Evolutionary conservation across 192 early-diverging fungal genomes (phyloP).

Genomic region (Coemansia sp.): DNA sequence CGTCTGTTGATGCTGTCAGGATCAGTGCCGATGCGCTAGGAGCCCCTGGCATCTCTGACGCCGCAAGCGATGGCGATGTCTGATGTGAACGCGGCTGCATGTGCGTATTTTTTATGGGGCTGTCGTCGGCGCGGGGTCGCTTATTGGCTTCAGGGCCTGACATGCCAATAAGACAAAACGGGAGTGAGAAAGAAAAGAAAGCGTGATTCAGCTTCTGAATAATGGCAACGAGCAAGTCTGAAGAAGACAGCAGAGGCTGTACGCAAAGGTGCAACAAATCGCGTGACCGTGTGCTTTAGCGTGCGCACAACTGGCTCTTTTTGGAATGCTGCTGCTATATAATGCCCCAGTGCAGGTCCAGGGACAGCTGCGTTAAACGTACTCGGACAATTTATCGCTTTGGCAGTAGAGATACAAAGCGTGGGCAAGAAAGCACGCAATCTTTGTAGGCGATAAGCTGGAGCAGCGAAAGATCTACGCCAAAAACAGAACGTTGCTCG

Average conservation of each 20-base stretch:
- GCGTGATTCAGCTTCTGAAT: background rate
- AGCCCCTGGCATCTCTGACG: background rate
- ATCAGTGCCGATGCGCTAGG: background rate
- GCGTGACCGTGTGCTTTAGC: background rate
- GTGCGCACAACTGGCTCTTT: background rate
- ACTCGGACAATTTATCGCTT: background rate
- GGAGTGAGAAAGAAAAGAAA: background rate
- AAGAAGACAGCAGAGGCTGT: background rate
- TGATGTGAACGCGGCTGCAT: background rate
- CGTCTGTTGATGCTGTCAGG: background rate
- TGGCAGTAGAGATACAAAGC: background rate
- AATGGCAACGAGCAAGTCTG: background rate
- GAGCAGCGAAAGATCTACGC: conserved; percentile 5
- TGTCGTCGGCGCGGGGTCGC: conserved; percentile 45
- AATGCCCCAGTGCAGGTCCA: background rate
- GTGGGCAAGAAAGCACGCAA: background rate
- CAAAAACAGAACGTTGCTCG: background rate
- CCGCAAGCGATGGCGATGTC: background rate
- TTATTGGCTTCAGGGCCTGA: conserved; percentile 42
- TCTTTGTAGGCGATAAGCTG: conserved; percentile 3
- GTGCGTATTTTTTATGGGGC: conserved; percentile 8
- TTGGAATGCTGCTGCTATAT: background rate
- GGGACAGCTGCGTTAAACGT: background rate
- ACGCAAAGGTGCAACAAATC: background rate
- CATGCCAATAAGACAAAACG: conserved; percentile 15